Base-by-base conservation (phyloP, 2,329 filamentous ascomycete species). In the Fusarium azukiicola region DNA sequence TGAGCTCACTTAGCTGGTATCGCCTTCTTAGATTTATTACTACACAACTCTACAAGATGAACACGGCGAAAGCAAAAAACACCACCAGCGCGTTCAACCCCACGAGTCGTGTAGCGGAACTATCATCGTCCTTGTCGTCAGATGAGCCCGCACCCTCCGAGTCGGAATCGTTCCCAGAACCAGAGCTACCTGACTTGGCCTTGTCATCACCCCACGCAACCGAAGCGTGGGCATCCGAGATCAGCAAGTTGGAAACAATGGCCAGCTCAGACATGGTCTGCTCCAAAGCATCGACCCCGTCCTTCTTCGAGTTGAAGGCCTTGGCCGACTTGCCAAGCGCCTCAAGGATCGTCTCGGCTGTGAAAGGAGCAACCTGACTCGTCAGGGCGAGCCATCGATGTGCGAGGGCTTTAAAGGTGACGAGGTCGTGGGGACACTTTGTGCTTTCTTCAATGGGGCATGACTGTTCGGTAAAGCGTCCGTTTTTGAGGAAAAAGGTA, bases 391-490 rank as follows among this genome's bases (percentile, higher is more conserved):
- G 88, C 93, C 94, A 96, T 46, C 94, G 91, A 75, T 93, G 90
- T 27, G 95, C 88, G 71, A 94, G 93, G 36, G 94, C 95, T 86
- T 96, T 96, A 91, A 95, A 96, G 3, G 93, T 92, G 76, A 92
- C 86, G 88, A 96, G 95, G 81, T 97, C 96, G 42, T 91, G 89
- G 74, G 94, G 93, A 88, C 96, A 97, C 17, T 87, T 90, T 32
- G 27, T 32, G 27, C 27, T 32, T 12, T 82, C 86, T 2, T 89
- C 86, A 36, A 79, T 80, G 80, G 96, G 94, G 86, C 96, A 97
- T 5, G 93, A 88, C 5, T 92, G 85, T 85, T 97, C 96, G 69
- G 89, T 92, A 79, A 95, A 93, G 75, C 94, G 88, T 47, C 90
- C 91, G 17, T 92, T 85, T 46, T 89, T 88, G 7, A 63, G 44